Evolutionary conservation across 169 alveolate genomes (phyloP).

Genomic region (Cryptosporidium andersoni): DNA sequence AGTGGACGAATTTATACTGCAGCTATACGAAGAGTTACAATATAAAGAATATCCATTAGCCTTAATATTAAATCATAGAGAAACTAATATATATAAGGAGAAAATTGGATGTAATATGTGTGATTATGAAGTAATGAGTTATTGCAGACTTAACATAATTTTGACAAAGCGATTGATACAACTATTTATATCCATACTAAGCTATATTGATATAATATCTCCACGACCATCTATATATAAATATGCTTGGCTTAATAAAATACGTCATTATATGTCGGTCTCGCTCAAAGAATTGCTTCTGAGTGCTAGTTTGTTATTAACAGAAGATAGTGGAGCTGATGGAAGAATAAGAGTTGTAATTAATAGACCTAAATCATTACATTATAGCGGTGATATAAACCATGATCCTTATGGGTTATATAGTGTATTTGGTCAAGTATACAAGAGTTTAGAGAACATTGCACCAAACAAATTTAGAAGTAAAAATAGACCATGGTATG

Average conservation of each 20-base stretch:
- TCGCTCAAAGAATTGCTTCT: conserved; percentile 71
- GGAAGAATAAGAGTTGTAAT: conserved; percentile 73
- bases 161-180: conserved; percentile 1
- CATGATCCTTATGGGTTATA: conserved; percentile 82
- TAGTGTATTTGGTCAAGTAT: conserved; percentile 84
- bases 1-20: conserved; percentile 4
- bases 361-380: conserved; percentile 72
- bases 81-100: neutral
- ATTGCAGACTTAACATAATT: neutral
- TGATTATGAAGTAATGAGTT: neutral
- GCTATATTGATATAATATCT: conserved; percentile 9
- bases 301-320: conserved; percentile 69
- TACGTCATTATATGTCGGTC: conserved; percentile 9
- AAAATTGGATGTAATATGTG: conserved; percentile 31
- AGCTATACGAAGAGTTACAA: conserved; percentile 2
- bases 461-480: conserved; percentile 73
- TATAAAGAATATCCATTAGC: neutral
- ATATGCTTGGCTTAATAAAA: conserved; percentile 8
- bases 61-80: neutral
- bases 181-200: conserved; percentile 20
- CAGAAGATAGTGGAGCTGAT: conserved; percentile 74
- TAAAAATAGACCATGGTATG: conserved; percentile 79
- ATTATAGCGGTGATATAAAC: conserved; percentile 51
- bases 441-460: conserved; percentile 72
- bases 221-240: conserved; percentile 29